Percentiles rank a stretch among this genome's conserved stretches.
phyloP scores from a whole-genome alignment of 2,329 filamentous ascomycete genomes.

The Coniochaeta pulveracea region DNA sequence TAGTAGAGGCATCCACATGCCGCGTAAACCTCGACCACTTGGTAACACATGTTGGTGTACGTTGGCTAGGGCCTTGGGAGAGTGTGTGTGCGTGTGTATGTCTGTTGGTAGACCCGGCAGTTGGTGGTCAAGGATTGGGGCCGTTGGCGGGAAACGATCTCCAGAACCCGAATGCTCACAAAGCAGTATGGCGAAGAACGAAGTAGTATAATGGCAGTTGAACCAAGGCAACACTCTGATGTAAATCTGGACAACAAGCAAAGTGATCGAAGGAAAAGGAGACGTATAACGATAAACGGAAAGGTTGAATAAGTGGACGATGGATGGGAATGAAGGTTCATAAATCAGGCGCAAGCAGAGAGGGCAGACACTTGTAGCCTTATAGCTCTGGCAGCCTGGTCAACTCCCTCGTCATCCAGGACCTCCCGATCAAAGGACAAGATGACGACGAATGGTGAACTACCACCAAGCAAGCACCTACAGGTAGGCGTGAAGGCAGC shows the following conservation, averaged over 20 bases:
- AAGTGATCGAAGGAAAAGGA: background rate
- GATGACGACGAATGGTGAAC: slow-evolving; percentile 8
- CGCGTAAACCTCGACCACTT: slow-evolving; percentile 75
- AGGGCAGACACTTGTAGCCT: slow-evolving; percentile 40
- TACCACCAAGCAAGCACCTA: slow-evolving; percentile 3
- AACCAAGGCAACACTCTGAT: background rate
- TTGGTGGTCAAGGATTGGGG: background rate
- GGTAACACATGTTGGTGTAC: slow-evolving; percentile 63
- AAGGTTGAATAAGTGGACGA: slow-evolving; percentile 11
- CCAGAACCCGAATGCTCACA: too few species aligned
- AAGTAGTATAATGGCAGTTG: slow-evolving; percentile 2
- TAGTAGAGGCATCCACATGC: slow-evolving; percentile 84
- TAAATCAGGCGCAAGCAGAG: slow-evolving; percentile 9
- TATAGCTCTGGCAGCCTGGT: slow-evolving; percentile 33
- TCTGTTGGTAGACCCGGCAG: background rate
- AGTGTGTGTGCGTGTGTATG: slow-evolving; percentile 4
- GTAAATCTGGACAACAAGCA: background rate
- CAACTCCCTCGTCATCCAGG: slow-evolving; percentile 15
- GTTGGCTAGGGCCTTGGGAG: slow-evolving; percentile 5
- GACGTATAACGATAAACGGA: slow-evolving; percentile 9
- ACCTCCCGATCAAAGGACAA: slow-evolving; percentile 18
- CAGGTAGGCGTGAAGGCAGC: slow-evolving; percentile 6
- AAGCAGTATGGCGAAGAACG: too few species aligned
- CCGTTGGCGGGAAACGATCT: too few species aligned
- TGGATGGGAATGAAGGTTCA: slow-evolving; percentile 8